Percentiles rank a stretch among this genome's conserved stretches.
Evolutionary conservation across 1,284 basidiomycete genomes (phyloP).

Genomic region (Papiliotrema nemorosa): DNA sequence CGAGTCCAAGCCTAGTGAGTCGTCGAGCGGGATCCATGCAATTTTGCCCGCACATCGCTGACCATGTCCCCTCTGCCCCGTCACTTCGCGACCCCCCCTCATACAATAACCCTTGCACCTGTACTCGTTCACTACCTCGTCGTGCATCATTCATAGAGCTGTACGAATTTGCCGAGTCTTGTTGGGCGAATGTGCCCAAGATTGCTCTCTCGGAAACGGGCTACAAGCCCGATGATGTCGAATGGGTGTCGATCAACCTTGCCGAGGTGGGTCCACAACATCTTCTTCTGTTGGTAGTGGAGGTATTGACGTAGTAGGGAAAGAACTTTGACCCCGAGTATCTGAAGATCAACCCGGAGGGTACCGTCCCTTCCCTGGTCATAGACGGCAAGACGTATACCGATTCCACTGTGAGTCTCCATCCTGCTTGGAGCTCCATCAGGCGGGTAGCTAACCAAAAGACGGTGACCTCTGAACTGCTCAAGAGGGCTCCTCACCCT

Average conservation of each 20-base stretch:
- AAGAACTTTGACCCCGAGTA: slow-evolving; percentile 63
- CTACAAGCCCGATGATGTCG: slow-evolving; percentile 30
- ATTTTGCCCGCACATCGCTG: not conserved
- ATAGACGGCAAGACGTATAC: slow-evolving; percentile 53
- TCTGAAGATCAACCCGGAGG: slow-evolving; percentile 57
- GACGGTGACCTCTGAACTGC: slow-evolving; percentile 55
- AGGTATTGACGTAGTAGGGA: slow-evolving; percentile 43
- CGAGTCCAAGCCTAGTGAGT: not conserved
- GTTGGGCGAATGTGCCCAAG: slow-evolving; percentile 44
- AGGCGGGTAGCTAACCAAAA: slow-evolving; percentile 8
- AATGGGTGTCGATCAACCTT: slow-evolving; percentile 33
- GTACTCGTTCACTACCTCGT: not conserved
- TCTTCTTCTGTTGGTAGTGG: not conserved
- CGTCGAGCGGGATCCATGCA: not conserved
- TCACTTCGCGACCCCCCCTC: too few relatives aligned
- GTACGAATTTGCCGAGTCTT: slow-evolving; percentile 40
- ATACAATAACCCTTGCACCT: not conserved
- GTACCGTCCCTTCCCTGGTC: slow-evolving; percentile 58
- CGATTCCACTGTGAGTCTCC: slow-evolving; percentile 48
- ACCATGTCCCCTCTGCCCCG: not conserved
- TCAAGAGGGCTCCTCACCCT: slow-evolving; percentile 51
- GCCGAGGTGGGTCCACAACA: slow-evolving; percentile 21
- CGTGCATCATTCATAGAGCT: slow-evolving; percentile 22
- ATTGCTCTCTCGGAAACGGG: slow-evolving; percentile 41
- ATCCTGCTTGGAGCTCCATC: not conserved